Conservation (phyloP, 1,284 basidiomycete genomes). For the Somion occarium region DNA sequence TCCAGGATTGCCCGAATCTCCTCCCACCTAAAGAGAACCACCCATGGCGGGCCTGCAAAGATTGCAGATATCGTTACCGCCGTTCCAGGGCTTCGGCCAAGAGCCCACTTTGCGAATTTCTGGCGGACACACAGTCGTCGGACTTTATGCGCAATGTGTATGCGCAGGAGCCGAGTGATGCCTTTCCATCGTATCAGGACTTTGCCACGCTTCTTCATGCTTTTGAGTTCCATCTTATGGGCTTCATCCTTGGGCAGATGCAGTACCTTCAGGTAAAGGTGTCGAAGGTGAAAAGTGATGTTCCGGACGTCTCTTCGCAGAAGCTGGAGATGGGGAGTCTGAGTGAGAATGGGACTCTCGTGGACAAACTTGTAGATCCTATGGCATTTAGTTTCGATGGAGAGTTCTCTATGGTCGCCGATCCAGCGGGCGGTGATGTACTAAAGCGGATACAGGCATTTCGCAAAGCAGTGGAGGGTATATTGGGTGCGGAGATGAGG, state of each 20-base stretch:
- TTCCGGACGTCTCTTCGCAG: background rate
- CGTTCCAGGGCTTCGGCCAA: too few species aligned
- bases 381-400: slow-evolving; percentile 46
- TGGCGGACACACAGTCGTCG: too few species aligned
- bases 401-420: slow-evolving; percentile 47
- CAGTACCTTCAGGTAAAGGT: slow-evolving; percentile 33
- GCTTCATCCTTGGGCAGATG: slow-evolving; percentile 38
- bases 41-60: too few species aligned
- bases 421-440: slow-evolving; percentile 34
- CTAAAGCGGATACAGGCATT: slow-evolving; percentile 28
- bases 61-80: too few species aligned
- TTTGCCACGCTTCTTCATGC: slow-evolving; percentile 31
- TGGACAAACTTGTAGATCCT: slow-evolving; percentile 8
- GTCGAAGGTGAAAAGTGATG: background rate
- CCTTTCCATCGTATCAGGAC: slow-evolving; percentile 27
- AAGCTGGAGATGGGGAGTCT: too few species aligned
- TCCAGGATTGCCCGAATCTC: too few species aligned
- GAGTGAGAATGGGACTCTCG: too few species aligned
- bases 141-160: too few species aligned
- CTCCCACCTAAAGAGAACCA: too few species aligned
- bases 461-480: slow-evolving; percentile 32
- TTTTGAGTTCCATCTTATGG: slow-evolving; percentile 32
- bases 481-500: slow-evolving; percentile 36
- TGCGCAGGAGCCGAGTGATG: background rate
- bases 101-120: too few species aligned